phyloP scores from a whole-genome alignment of 2,329 filamentous ascomycete genomes.

The Fusarium sp. region DNA sequence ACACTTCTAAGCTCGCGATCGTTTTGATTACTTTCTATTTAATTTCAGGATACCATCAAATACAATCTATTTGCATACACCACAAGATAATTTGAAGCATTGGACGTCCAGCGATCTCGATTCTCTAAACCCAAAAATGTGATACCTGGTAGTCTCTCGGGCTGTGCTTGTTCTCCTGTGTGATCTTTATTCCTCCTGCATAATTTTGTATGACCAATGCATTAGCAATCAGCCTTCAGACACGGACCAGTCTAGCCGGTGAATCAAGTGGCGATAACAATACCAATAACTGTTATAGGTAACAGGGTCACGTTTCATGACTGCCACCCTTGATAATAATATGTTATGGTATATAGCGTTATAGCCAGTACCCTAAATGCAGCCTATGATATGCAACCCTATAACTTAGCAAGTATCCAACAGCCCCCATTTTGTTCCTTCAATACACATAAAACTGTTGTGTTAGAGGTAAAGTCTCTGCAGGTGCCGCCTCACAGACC shows the following conservation, averaged over 20 bases:
- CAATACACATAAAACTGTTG: slow-evolving; percentile 83
- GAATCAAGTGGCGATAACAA: background rate
- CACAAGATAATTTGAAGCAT: background rate
- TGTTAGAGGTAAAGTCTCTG: slow-evolving; percentile 76
- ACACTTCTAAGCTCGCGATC: slow-evolving; percentile 69
- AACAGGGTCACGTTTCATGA: background rate
- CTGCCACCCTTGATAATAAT: slow-evolving; percentile 3
- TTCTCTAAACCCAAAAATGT: background rate
- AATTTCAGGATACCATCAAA: slow-evolving; percentile 40
- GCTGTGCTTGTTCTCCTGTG: background rate
- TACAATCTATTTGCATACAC: slow-evolving; percentile 17
- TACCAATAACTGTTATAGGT: background rate
- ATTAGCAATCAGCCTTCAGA: slow-evolving; percentile 1
- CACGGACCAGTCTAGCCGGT: background rate
- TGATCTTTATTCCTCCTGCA: slow-evolving; percentile 2
- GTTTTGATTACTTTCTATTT: slow-evolving; percentile 26
- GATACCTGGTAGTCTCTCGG: background rate
- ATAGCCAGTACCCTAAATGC: background rate
- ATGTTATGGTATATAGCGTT: background rate
- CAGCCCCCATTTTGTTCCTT: slow-evolving; percentile 7
- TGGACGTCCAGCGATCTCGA: background rate
- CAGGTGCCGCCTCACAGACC: slow-evolving; percentile 78
- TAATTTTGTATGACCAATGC: background rate
- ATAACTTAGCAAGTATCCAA: background rate
- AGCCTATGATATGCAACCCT: background rate